Evolutionary conservation across 805 yeast species (phyloP), one percentile per base, ranked within the genome.

Genomic region (Nakazawaea wickerhamii): DNA sequence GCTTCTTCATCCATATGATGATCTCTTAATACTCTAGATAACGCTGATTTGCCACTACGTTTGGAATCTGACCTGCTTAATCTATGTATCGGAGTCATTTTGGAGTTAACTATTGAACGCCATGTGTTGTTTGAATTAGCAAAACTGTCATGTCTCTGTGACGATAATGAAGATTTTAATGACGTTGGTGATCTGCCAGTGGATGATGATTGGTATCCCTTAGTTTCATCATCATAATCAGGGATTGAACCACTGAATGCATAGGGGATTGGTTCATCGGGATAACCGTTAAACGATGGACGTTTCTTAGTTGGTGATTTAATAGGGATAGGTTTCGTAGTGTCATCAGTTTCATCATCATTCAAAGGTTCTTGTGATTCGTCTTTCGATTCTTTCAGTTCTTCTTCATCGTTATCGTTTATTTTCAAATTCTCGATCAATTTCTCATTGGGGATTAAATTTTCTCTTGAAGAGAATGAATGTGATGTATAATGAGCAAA

Each of bases 151-250:
- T 23, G 37, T 15, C 47, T 32, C 19, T 26, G 45, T 22, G 48
- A 48, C 5, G 52, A 45, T 35, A 48, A 32, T 7, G 43, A 30
- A 23, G 53, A 48, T n/a, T 32, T 38, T 21, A 36, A 38, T 4
- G 51, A 48, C 15, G 34, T 17, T 2, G 50, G 49, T 2, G 52
- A 49, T 22, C 36, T 39, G 4, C 46, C 40, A 25, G 34, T 15
- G 5, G 47, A 25, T n/a, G 42, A 37, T 9, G 41, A 38, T 6
- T 30, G 32, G 21, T 30, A 33, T 9, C 21, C 30, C 18, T 28
- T 36, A 8, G 55, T 60, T 48, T 64, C 68, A 43, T 64, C 60
- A 45, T 64, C 68, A 36, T 58, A 57, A 43, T 63, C 67, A 1
- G 59, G 50, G 17, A 36, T 55, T 8, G 58, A 48, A 2, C 64